Evolutionary conservation across 192 early-diverging fungal species (phyloP).

Genomic region (Thoreauomyces humboldtii): DNA sequence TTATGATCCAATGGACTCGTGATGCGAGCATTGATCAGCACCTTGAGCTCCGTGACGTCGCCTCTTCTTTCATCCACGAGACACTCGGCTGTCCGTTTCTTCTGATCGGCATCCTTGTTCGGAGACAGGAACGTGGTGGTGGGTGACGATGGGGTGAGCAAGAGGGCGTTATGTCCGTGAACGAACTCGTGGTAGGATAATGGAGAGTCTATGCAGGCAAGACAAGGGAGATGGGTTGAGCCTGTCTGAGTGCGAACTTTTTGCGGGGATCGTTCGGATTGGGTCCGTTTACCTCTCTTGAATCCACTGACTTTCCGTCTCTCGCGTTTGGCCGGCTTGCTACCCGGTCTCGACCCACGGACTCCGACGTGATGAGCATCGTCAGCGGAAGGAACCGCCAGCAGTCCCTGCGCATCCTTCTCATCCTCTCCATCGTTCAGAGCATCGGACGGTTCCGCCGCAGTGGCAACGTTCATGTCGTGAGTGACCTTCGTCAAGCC

Average conservation of each 20-base stretch:
- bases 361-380: background rate
- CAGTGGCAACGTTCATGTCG: background rate
- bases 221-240: too few relatives aligned
- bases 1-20: too few relatives aligned
- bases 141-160: background rate
- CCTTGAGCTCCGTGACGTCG: constrained; percentile 4
- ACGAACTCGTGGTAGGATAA: background rate
- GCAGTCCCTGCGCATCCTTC: background rate
- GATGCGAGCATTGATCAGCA: background rate
- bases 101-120: background rate
- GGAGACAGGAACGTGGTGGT: background rate
- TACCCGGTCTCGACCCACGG: background rate
- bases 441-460: background rate
- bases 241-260: background rate
- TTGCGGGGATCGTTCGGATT: background rate
- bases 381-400: background rate
- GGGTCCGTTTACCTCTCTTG: constrained; percentile 14
- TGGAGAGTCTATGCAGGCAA: constrained; percentile 10
- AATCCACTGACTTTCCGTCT: constrained; percentile 12
- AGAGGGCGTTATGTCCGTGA: background rate
- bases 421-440: background rate
- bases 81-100: constrained; percentile 2
- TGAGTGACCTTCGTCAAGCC: background rate
- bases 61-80: too few relatives aligned
- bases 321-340: background rate